phyloP scores from a whole-genome alignment of 2,329 filamentous ascomycete species.

The Epichloe elymi region DNA sequence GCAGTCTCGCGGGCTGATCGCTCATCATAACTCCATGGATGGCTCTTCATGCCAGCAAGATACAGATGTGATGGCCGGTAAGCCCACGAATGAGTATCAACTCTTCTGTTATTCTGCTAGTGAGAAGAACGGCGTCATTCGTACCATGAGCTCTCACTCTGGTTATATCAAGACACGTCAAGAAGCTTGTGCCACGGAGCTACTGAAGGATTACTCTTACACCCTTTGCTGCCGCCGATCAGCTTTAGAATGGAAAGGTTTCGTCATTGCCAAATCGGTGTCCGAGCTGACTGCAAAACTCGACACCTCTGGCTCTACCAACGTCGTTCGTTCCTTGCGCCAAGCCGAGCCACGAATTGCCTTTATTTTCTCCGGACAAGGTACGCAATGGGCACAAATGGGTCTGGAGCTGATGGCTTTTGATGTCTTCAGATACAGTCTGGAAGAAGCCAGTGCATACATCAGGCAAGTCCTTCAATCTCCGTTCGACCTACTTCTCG shows the following conservation, averaged over 20 bases:
- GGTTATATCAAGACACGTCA: constrained; percentile 15
- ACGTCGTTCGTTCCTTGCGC: constrained; percentile 12
- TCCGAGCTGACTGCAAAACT: constrained; percentile 21
- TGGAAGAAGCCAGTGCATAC: constrained; percentile 22
- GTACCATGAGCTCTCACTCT: constrained; percentile 22
- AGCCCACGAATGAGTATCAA: constrained; percentile 12
- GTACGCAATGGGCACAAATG: constrained; percentile 30
- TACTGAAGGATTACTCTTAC: constrained; percentile 31
- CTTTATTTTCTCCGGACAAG: constrained; percentile 32
- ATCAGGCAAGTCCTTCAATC: constrained; percentile 17
- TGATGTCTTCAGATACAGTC: constrained; percentile 25
- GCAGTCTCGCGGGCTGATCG: constrained; percentile 18
- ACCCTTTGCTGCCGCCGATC: constrained; percentile 33
- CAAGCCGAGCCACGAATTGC: constrained; percentile 19
- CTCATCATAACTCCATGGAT: constrained; percentile 22
- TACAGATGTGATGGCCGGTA: not conserved
- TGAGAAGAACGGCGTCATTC: constrained; percentile 26
- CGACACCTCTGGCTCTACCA: constrained; percentile 7
- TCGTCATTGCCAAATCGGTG: constrained; percentile 22
- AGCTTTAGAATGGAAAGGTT: constrained; percentile 28
- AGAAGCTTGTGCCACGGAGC: constrained; percentile 1
- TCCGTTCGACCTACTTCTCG: constrained; percentile 21
- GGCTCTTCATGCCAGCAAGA: not conserved
- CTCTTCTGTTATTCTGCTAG: constrained; percentile 32
- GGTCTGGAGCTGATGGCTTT: constrained; percentile 27